phyloP scores from a whole-genome alignment of 257 asterid genomes.

The Plectranthus barbatus region DNA sequence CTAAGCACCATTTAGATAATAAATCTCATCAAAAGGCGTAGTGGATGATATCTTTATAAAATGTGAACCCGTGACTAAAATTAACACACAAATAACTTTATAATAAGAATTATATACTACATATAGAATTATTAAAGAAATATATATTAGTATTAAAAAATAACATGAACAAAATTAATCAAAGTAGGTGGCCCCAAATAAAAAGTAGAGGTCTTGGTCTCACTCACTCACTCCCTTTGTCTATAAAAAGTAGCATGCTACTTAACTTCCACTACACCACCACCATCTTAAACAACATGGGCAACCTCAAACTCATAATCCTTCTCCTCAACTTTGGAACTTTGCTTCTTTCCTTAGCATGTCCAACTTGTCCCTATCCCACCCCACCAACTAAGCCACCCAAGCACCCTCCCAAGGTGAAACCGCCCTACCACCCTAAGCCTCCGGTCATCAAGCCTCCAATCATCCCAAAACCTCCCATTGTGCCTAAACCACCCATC shows the following conservation, averaged over 20 bases:
- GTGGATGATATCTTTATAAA: too few relatives aligned
- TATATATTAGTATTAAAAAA: neutral
- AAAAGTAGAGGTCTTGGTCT: neutral
- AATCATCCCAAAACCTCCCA: neutral
- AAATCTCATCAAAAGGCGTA: too few relatives aligned
- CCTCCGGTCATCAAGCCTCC: conserved; percentile 19
- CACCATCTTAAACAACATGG: conserved; percentile 23
- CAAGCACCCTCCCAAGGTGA: conserved; percentile 26
- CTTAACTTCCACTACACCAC: neutral
- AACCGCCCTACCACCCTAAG: neutral
- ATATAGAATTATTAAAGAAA: neutral
- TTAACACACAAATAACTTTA: neutral
- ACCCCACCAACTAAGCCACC: conserved; percentile 27
- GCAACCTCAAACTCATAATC: conserved; percentile 16
- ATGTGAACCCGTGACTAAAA: too few relatives aligned
- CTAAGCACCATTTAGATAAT: too few relatives aligned
- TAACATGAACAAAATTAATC: neutral
- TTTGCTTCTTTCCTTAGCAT: conserved; percentile 37
- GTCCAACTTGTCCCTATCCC: conserved; percentile 46
- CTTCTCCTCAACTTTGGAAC: conserved; percentile 39
- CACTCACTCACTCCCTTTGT: neutral
- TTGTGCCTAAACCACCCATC: conserved; percentile 8
- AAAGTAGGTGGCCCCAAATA: neutral
- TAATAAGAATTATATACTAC: neutral
- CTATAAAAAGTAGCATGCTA: conserved; percentile 14